These are phyloP conservation scores for Elsinoe fawcettii DNA, from an alignment of 2,329 filamentous ascomycete species.

Conservation along the genomic window DNA sequence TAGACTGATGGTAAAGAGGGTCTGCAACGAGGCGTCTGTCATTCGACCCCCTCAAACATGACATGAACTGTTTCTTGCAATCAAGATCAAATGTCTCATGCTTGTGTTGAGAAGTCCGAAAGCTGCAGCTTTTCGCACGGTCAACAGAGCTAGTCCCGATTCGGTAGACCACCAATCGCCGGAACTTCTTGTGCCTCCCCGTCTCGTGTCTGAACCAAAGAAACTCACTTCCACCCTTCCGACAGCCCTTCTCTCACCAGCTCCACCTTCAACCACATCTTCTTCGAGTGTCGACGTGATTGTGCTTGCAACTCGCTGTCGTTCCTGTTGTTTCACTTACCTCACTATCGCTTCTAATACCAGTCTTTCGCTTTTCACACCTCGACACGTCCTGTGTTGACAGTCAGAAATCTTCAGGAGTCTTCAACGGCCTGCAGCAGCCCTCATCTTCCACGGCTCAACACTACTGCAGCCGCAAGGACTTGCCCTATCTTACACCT, in stretches of 20 bases:
- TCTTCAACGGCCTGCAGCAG: neutral
- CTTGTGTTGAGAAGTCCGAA: neutral
- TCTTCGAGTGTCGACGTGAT: neutral
- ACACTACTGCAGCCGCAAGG: neutral
- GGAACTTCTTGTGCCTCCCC: neutral
- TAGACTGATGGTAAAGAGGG: neutral
- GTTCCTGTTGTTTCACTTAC: neutral
- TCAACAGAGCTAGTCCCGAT: neutral
- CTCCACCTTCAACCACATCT: neutral
- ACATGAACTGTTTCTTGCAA: neutral
- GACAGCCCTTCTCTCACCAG: neutral
- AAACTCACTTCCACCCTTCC: conserved; percentile 5
- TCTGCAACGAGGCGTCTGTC: neutral
- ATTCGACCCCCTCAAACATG: neutral
- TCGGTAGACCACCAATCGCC: neutral
- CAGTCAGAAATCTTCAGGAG: conserved; percentile 15
- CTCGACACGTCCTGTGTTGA: neutral
- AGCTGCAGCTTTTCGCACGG: neutral
- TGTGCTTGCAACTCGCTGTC: conserved; percentile 6
- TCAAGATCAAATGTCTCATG: neutral
- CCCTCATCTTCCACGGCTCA: conserved; percentile 8
- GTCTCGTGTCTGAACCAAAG: conserved; percentile 2
- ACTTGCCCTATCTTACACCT: neutral
- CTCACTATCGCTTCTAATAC: conserved; percentile 11
- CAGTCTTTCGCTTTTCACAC: conserved; percentile 8